phyloP scores from a whole-genome alignment of 2,329 filamentous ascomycete species.

The Fusarium scirpi region DNA sequence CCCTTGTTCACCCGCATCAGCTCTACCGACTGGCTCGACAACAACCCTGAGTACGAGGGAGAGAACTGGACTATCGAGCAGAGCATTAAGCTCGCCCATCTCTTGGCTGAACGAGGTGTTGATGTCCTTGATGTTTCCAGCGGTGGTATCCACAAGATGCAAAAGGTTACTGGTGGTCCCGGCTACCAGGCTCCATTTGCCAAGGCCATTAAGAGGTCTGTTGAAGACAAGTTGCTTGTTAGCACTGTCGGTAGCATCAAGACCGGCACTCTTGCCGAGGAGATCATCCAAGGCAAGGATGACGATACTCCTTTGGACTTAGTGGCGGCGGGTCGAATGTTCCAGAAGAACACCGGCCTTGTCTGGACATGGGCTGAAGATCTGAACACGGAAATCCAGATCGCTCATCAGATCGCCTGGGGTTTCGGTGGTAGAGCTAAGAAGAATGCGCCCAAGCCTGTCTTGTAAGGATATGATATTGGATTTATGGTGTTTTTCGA shows the following conservation, averaged over 20 bases:
- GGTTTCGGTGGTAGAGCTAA: neutral
- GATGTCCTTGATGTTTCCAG: slow-evolving; percentile 80
- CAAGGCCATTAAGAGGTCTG: neutral
- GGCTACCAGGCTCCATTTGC: neutral
- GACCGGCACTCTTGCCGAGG: neutral
- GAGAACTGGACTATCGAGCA: slow-evolving; percentile 77
- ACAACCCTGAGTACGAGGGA: slow-evolving; percentile 72
- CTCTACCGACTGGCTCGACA: slow-evolving; percentile 61
- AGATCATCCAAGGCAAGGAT: neutral
- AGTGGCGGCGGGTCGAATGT: neutral
- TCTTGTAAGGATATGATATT: neutral
- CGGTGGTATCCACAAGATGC: neutral
- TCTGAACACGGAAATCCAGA: neutral
- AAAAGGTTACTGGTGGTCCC: neutral
- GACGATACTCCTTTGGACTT: neutral
- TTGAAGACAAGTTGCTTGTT: neutral
- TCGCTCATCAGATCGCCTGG: neutral
- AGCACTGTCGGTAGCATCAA: neutral
- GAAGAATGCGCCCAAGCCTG: neutral
- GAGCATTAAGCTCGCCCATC: slow-evolving; percentile 70
- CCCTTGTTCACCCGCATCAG: slow-evolving; percentile 79
- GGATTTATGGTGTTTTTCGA: neutral
- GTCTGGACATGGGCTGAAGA: slow-evolving; percentile 1
- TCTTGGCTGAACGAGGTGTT: slow-evolving; percentile 74
- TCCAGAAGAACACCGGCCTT: neutral